Percentiles rank a stretch among this genome's conserved stretches.
Conservation (phyloP, 1,284 basidiomycete genomes). For the Trametes polyzona region DNA sequence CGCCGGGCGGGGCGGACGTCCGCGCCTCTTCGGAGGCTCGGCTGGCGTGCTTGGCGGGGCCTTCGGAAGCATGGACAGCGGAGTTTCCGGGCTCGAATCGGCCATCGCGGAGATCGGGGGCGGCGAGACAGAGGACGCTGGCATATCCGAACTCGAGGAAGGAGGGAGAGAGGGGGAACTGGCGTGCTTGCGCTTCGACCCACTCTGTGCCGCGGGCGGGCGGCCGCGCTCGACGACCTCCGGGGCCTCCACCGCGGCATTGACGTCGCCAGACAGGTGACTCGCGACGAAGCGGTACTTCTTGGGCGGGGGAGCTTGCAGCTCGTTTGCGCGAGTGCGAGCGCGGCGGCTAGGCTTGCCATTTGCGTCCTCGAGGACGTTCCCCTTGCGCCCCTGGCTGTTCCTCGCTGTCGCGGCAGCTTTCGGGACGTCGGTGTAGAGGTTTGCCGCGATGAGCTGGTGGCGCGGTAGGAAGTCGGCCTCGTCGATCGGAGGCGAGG, state of each 20-base stretch:
- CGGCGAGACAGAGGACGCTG: not conserved
- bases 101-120: not conserved
- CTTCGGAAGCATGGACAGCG: not conserved
- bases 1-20: slow-evolving; percentile 9
- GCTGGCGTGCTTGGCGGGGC: not conserved
- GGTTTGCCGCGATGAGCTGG: no score
- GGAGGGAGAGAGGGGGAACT: not conserved
- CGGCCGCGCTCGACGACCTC: not conserved
- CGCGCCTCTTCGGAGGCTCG: slow-evolving; percentile 12
- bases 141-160: slow-evolving; percentile 14
- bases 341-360: not conserved
- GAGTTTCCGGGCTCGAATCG: not conserved
- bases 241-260: not conserved
- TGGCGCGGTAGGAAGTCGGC: no score
- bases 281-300: slow-evolving; percentile 25
- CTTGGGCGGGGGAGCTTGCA: slow-evolving; percentile 5
- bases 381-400: not conserved
- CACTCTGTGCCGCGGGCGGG: not conserved
- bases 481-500: no score
- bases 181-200: slow-evolving; percentile 11
- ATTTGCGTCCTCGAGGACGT: not conserved
- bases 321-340: not conserved
- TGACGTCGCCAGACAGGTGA: slow-evolving; percentile 9
- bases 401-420: not conserved
- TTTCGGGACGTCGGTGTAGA: no score